Evolutionary conservation across 1,284 basidiomycete genomes (phyloP).

Genomic region (Pseudozyma tsukubaensis): DNA sequence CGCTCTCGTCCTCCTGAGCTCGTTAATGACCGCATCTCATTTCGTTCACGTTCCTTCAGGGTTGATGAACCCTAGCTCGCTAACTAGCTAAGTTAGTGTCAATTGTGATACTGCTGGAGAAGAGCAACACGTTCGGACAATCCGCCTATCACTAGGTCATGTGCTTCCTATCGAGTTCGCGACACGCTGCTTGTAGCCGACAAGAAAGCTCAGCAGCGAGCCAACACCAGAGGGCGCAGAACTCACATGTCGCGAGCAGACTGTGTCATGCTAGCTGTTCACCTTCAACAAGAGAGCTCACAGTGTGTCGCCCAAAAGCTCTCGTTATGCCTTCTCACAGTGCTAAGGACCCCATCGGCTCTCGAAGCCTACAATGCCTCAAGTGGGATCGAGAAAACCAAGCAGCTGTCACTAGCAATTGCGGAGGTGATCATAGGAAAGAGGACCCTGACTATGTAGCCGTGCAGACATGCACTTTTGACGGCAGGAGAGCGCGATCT

Average conservation of each 20-base stretch:
- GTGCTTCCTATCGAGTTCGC: too few species aligned
- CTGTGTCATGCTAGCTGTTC: too few species aligned
- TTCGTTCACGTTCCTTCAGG: constrained; percentile 13
- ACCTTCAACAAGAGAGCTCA: too few species aligned
- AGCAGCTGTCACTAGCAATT: constrained; percentile 8
- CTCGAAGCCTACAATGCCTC: neutral
- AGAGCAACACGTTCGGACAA: neutral
- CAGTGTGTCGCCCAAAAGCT: too few species aligned
- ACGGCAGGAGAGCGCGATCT: neutral
- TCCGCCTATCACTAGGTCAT: neutral
- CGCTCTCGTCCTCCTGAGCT: neutral
- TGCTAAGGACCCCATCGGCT: neutral
- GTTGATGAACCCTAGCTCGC: constrained; percentile 1
- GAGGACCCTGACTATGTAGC: constrained; percentile 29
- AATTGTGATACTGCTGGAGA: neutral
- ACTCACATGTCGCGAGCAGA: too few species aligned
- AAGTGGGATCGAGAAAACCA: neutral
- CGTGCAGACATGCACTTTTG: constrained; percentile 21
- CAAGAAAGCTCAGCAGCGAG: too few species aligned
- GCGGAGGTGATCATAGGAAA: constrained; percentile 46
- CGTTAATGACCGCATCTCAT: neutral
- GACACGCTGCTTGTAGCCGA: too few species aligned
- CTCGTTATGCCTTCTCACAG: too few species aligned
- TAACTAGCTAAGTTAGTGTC: neutral
- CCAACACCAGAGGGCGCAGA: too few species aligned